Evolutionary conservation across 2,329 filamentous ascomycete genomes (phyloP).

Genomic region (Colletotrichum sidae): DNA sequence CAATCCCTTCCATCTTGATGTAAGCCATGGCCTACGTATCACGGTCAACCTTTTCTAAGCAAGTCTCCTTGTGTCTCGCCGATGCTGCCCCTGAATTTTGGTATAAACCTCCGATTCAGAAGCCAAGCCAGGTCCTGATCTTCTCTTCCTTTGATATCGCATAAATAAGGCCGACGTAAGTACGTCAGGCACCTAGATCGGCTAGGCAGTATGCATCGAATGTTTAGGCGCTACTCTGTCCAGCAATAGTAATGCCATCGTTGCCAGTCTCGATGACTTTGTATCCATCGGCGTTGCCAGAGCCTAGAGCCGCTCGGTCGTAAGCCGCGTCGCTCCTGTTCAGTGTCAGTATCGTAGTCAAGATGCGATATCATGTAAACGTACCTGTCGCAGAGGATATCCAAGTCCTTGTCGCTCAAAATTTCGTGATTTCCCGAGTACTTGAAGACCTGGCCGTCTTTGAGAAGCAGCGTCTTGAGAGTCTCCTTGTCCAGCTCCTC

Average conservation of each 20-base stretch:
- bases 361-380: not conserved
- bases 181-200: not conserved
- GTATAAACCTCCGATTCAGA: too few species aligned
- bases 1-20: too few species aligned
- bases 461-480: slow-evolving; percentile 71
- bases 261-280: slow-evolving; percentile 82
- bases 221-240: slow-evolving; percentile 2
- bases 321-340: slow-evolving; percentile 69
- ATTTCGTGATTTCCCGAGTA: slow-evolving; percentile 72
- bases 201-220: not conserved
- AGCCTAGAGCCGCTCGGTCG: slow-evolving; percentile 79
- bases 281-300: slow-evolving; percentile 78
- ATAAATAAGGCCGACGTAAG: too few species aligned
- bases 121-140: too few species aligned
- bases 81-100: too few species aligned
- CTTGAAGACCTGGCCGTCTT: slow-evolving; percentile 77
- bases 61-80: too few species aligned
- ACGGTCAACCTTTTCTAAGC: too few species aligned
- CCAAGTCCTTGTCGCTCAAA: slow-evolving; percentile 80
- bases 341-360: slow-evolving; percentile 22
- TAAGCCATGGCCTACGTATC: too few species aligned
- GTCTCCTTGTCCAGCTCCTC: slow-evolving; percentile 70
- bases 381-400: slow-evolving; percentile 80
- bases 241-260: slow-evolving; percentile 56
- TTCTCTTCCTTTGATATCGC: too few species aligned